Evolutionary conservation across 176 grass and related monocot genomes (phyloP).

Genomic region (Cymbopogon citratus): DNA sequence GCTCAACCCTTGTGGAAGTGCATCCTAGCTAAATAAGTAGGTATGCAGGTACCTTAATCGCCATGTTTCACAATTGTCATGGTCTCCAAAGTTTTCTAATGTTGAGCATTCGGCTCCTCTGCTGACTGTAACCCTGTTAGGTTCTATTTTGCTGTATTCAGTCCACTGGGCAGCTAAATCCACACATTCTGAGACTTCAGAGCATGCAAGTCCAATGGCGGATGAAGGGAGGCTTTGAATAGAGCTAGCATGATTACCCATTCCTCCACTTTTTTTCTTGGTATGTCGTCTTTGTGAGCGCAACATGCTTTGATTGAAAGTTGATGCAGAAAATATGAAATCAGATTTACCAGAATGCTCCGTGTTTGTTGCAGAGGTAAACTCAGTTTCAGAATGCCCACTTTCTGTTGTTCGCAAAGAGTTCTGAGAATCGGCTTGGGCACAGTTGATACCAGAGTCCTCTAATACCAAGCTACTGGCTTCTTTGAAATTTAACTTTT

Average conservation of each 20-base stretch:
- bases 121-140: neutral
- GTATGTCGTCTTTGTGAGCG: slow-evolving; percentile 22
- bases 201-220: slow-evolving; percentile 11
- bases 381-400: slow-evolving; percentile 17
- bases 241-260: slow-evolving; percentile 27
- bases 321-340: slow-evolving; percentile 45
- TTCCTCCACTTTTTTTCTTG: slow-evolving; percentile 47
- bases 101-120: neutral
- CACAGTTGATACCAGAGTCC: slow-evolving; percentile 17
- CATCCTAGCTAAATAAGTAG: neutral
- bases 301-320: slow-evolving; percentile 30
- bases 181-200: slow-evolving; percentile 7
- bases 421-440: neutral
- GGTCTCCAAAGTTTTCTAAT: slow-evolving; percentile 25
- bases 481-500: slow-evolving; percentile 23
- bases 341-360: slow-evolving; percentile 23
- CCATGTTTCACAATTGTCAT: slow-evolving; percentile 59
- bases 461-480: slow-evolving; percentile 14
- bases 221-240: slow-evolving; percentile 20
- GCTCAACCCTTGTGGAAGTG: neutral
- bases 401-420: slow-evolving; percentile 6
- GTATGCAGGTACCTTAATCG: slow-evolving; percentile 47
- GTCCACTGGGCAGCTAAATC: slow-evolving; percentile 27
- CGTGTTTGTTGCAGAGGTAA: slow-evolving; percentile 23
- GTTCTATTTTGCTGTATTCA: slow-evolving; percentile 33